These are phyloP conservation scores for Pouteria campechiana DNA, from an alignment of 179 eudicot species.

Conservation along the genomic window DNA sequence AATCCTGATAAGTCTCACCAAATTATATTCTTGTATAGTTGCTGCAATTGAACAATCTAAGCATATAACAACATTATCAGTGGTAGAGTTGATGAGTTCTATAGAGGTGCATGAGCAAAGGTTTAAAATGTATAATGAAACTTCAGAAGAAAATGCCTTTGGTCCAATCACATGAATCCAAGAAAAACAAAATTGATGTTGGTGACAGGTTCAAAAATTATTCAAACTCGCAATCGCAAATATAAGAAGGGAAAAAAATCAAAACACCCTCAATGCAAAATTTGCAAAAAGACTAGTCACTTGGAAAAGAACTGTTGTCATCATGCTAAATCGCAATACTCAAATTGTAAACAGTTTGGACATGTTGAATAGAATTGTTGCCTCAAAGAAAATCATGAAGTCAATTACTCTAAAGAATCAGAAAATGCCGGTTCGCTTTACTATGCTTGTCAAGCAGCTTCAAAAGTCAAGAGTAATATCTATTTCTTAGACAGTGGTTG, in stretches of 20 bases:
- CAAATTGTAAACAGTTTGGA: slow-evolving; percentile 7
- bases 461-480: not conserved
- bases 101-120: slow-evolving; percentile 5
- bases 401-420: not conserved
- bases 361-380: slow-evolving; percentile 4
- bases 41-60: slow-evolving; percentile 2
- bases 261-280: not conserved
- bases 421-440: not conserved
- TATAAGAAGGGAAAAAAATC: slow-evolving; percentile 1
- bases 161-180: not conserved
- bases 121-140: not conserved
- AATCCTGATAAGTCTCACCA: not conserved
- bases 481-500: slow-evolving; percentile 15
- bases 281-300: slow-evolving; percentile 1
- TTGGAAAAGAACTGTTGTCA: slow-evolving; percentile 4
- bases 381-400: not conserved
- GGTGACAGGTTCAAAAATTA: too few relatives aligned
- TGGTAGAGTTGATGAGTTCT: not conserved
- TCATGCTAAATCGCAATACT: not conserved
- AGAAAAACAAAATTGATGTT: not conserved
- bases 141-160: slow-evolving; percentile 4
- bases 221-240: too few relatives aligned
- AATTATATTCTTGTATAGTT: not conserved
- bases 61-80: not conserved
- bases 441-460: not conserved